phyloP scores from a whole-genome alignment of 164 flowering plant species.

The Paratinospora sagittata region DNA sequence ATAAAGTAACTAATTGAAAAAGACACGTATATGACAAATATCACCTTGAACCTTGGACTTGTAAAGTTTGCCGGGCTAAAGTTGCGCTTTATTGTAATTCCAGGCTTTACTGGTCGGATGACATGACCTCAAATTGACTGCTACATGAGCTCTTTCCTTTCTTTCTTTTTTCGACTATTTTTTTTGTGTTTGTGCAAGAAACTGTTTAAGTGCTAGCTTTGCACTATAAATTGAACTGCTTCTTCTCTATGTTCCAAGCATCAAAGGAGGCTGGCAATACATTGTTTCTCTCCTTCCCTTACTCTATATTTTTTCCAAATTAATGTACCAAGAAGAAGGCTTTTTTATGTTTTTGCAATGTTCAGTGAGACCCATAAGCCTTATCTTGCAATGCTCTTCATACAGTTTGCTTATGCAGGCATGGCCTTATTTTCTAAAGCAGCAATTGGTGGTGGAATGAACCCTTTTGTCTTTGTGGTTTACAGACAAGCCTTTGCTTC shows the following conservation, averaged over 20 bases:
- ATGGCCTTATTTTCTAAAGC: constrained; percentile 60
- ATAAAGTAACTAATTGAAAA: no score
- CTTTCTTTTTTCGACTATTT: neutral
- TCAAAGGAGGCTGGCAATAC: neutral
- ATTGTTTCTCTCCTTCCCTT: neutral
- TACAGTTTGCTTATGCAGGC: constrained; percentile 49
- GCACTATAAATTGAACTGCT: constrained; percentile 1
- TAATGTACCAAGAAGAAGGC: neutral
- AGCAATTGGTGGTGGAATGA: constrained; percentile 55
- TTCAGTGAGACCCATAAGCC: constrained; percentile 6
- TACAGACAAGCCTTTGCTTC: constrained; percentile 66
- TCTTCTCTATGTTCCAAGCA: neutral
- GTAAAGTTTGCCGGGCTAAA: neutral
- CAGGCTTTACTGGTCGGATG: neutral
- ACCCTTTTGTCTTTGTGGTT: constrained; percentile 51
- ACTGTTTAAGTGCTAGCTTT: neutral
- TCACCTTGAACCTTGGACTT: neutral
- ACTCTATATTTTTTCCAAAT: neutral
- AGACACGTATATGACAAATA: neutral
- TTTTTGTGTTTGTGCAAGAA: neutral
- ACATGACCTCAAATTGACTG: neutral
- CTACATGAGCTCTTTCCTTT: neutral
- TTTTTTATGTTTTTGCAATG: neutral
- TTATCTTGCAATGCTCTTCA: constrained; percentile 9
- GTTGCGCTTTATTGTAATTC: neutral